phyloP scores from a whole-genome alignment of 148 eudicot species.

The Amaranthus palmeri region DNA sequence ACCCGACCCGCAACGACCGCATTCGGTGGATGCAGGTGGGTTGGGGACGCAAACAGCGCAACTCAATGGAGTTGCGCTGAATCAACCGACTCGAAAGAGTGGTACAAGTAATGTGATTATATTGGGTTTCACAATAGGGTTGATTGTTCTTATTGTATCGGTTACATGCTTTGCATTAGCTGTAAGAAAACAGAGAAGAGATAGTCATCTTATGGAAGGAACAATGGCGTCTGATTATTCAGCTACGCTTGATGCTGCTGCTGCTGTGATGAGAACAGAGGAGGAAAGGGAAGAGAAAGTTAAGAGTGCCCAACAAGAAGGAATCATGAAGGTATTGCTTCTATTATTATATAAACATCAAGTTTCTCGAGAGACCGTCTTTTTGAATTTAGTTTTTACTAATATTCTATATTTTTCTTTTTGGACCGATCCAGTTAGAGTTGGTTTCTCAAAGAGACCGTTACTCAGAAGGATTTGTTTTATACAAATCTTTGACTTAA shows the following conservation, averaged over 20 bases:
- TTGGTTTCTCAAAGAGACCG: too few relatives aligned
- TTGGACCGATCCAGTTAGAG: too few relatives aligned
- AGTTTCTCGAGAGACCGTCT: too few relatives aligned
- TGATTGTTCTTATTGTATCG: slow-evolving; percentile 23
- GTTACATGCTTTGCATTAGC: slow-evolving; percentile 29
- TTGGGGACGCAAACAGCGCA: slow-evolving; percentile 13
- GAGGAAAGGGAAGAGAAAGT: slow-evolving; percentile 56
- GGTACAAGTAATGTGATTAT: slow-evolving; percentile 20
- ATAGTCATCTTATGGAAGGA: neutral
- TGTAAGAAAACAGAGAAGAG: slow-evolving; percentile 26
- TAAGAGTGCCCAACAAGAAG: slow-evolving; percentile 37
- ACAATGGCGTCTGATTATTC: slow-evolving; percentile 17
- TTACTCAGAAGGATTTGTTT: too few relatives aligned
- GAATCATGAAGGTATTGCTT: neutral
- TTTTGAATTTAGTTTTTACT: too few relatives aligned
- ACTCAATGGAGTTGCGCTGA: slow-evolving; percentile 17
- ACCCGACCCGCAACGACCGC: neutral
- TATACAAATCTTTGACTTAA: too few relatives aligned
- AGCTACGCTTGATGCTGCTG: slow-evolving; percentile 30
- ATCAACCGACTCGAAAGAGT: slow-evolving; percentile 1
- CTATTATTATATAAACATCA: too few relatives aligned
- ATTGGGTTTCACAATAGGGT: slow-evolving; percentile 29
- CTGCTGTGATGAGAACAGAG: slow-evolving; percentile 46
- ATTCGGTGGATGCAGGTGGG: neutral
- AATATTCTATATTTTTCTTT: too few relatives aligned